Evolutionary conservation across 441 rosid genomes (phyloP).

Genomic region (Pelargonium fulgidum): DNA sequence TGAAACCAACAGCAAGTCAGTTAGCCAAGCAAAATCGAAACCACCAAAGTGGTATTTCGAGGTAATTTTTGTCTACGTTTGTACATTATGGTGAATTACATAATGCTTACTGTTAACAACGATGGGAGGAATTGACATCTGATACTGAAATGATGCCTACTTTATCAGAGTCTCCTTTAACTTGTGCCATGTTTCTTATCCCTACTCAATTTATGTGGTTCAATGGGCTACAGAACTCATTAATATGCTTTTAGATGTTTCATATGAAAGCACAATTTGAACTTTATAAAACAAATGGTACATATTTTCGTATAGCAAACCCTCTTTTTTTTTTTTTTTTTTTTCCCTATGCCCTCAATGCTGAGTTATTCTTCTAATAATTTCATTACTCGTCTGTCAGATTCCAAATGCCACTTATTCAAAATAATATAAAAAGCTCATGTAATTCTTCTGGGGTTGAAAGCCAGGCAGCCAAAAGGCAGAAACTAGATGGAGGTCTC

Average conservation of each 20-base stretch:
- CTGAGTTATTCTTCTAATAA: background rate
- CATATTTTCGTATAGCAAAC: background rate
- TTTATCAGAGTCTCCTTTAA: background rate
- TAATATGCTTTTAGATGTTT: too few relatives aligned
- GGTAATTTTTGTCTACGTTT: slow-evolving; percentile 35
- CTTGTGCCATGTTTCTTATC: background rate
- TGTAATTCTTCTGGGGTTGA: slow-evolving; percentile 50
- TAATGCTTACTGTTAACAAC: too few relatives aligned
- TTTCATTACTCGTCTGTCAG: slow-evolving; percentile 30
- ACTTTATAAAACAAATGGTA: background rate
- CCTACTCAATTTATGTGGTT: too few relatives aligned
- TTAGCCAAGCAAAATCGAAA: slow-evolving; percentile 72
- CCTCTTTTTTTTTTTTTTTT: background rate
- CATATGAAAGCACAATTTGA: background rate
- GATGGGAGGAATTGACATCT: background rate
- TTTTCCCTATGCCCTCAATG: background rate
- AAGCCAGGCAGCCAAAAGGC: slow-evolving; percentile 88
- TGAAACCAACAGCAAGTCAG: slow-evolving; percentile 90
- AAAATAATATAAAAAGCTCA: slow-evolving; percentile 33
- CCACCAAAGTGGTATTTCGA: slow-evolving; percentile 33
- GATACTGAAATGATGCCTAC: background rate
- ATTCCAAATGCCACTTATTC: slow-evolving; percentile 38
- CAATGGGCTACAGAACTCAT: too few relatives aligned
- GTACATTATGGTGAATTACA: too few relatives aligned
- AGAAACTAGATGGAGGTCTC: slow-evolving; percentile 86